These are phyloP conservation scores for Aspergillus funiculosus DNA, from an alignment of 495 filamentous ascomycete species.

Conservation along the genomic window DNA sequence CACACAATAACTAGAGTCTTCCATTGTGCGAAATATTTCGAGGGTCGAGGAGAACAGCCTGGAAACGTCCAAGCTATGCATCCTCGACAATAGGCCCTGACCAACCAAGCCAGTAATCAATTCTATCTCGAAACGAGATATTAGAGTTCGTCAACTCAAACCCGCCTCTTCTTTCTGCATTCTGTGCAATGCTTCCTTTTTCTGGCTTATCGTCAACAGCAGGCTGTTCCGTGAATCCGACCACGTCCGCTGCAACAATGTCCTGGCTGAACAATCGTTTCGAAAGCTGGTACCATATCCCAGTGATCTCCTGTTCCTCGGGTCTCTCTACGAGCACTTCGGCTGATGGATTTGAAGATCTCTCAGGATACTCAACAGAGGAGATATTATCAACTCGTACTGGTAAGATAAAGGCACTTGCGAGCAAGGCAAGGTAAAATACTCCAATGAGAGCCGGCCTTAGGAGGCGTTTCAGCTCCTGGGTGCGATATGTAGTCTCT, in stretches of 20 bases:
- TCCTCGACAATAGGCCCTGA: constrained; percentile 26
- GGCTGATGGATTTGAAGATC: too few species aligned
- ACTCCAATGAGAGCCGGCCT: neutral
- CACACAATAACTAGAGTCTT: too few species aligned
- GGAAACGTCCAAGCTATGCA: too few species aligned
- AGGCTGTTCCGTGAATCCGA: too few species aligned
- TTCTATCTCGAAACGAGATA: constrained; percentile 20
- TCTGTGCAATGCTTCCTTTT: neutral
- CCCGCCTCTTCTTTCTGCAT: neutral
- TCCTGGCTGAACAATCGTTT: too few species aligned
- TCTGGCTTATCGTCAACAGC: too few species aligned
- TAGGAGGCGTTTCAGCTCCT: neutral
- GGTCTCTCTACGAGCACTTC: neutral
- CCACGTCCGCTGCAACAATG: too few species aligned
- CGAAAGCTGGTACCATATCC: too few species aligned
- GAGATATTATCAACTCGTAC: neutral
- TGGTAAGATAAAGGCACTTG: neutral
- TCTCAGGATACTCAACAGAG: neutral
- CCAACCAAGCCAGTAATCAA: constrained; percentile 40
- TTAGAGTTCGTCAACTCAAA: neutral
- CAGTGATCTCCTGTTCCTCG: too few species aligned
- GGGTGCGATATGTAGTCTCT: neutral
- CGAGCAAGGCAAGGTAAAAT: constrained; percentile 2
- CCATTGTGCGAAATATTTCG: too few species aligned
- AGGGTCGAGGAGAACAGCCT: too few species aligned